Base-by-base conservation (phyloP, 1,284 basidiomycete species). In the Ustilago tritici region DNA sequence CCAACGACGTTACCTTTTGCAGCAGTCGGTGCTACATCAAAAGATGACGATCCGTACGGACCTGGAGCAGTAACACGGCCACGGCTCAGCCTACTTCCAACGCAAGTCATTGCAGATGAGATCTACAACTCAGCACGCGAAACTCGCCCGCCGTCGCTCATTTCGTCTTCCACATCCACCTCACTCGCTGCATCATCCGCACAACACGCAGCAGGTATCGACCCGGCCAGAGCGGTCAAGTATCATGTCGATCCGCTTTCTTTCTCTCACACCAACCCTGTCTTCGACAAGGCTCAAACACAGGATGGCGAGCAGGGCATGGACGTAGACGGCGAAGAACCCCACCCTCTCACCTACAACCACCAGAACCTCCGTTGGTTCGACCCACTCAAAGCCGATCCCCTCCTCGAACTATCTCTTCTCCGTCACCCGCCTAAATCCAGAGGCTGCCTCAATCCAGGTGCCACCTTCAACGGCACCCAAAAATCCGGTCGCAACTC, bases 381-480 rank as follows among this genome's bases (percentile, higher is more conserved):
- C 49, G 71, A 81, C 31, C 72, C 78, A 1, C 53, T 46, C 40
- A 67, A 72, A 36, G 79, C 82, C 4, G 83, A 84, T 43, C 76
- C 82, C 5, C 64, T 78, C 31, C 55, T 43, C 12, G 80, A 82
- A 14, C 49, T 82, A 5, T 73, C 78, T 5, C 64, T 63, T 9
- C 34, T 79, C 23, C 76, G 80, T 19, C 54, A 53, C 10, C 67
- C 64, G 1, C 76, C 76, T 4, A 69, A 63, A 36, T 65, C 69
- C 23, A 50, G 78, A 14, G 83, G 82, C 15, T 85, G 81, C 43
- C 70, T 85, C 12, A 79, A 80, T 41, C 80, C 84, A 4, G 84
- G 84, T 8, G 81, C 84, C 0, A 65, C 69, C 3, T 85, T 84
- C 64, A 64, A 78, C 28, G 84, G 84, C 32, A 81, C 81, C 36